These are phyloP conservation scores for Tothia fuscella DNA, from an alignment of 2,329 filamentous ascomycete genomes.

Conservation along the genomic window DNA sequence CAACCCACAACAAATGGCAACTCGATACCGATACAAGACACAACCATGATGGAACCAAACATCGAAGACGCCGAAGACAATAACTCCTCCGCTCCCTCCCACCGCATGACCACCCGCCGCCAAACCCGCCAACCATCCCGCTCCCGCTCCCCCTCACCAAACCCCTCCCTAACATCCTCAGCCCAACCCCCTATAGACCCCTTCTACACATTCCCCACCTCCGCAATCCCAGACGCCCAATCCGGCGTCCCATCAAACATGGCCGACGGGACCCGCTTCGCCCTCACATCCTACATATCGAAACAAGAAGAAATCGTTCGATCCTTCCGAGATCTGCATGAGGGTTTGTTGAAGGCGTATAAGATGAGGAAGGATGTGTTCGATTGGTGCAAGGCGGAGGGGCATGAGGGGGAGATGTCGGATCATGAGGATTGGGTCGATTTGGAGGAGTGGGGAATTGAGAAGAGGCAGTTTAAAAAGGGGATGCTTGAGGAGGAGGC, in stretches of 20 bases:
- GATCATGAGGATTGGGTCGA: conserved; percentile 89
- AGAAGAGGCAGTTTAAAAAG: conserved; percentile 6
- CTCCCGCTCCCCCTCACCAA: conserved; percentile 32
- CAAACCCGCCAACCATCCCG: conserved; percentile 20
- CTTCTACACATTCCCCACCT: conserved; percentile 55
- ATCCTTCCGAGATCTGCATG: conserved; percentile 53
- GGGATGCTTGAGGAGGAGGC: conserved; percentile 8
- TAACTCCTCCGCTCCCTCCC: conserved; percentile 13
- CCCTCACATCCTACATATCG: conserved; percentile 67
- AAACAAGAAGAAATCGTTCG: conserved; percentile 78
- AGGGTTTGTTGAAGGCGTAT: conserved; percentile 61
- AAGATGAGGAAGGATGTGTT: conserved; percentile 59
- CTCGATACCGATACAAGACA: too few species aligned
- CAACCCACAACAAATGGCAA: conserved; percentile 4
- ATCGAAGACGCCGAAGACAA: background rate
- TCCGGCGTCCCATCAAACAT: conserved; percentile 60
- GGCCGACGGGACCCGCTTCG: conserved; percentile 64
- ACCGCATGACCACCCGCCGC: conserved; percentile 44
- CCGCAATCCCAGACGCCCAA: conserved; percentile 54
- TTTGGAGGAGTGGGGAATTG: conserved; percentile 62
- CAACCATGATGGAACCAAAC: background rate
- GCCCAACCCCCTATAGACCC: conserved; percentile 55
- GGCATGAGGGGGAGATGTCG: conserved; percentile 65
- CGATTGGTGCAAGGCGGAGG: conserved; percentile 68
- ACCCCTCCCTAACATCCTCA: too few species aligned